Evolutionary conservation across 345 rosid species (phyloP).

Genomic region (Kernera saxatilis): DNA sequence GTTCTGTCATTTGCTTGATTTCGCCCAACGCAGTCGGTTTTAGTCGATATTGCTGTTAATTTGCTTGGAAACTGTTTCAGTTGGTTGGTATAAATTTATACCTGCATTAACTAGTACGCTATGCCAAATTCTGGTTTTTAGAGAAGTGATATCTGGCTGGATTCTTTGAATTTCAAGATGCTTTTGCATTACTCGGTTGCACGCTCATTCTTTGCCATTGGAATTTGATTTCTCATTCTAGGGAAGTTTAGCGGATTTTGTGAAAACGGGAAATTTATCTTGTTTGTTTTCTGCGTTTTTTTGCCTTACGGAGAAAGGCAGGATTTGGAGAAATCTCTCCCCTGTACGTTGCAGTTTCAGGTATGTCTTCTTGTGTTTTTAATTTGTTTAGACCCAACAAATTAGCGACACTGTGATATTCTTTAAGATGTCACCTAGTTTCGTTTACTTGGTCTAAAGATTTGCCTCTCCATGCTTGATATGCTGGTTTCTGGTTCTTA

Average conservation of each 20-base stretch:
- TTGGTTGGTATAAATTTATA: neutral
- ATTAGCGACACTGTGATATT: neutral
- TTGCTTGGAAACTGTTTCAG: neutral
- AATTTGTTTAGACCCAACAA: neutral
- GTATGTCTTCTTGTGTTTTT: constrained; percentile 39
- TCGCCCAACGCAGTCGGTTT: neutral
- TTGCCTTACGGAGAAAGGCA: constrained; percentile 71
- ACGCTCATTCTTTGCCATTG: constrained; percentile 16
- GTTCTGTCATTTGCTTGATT: neutral
- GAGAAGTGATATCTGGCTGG: neutral
- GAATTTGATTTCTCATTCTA: constrained; percentile 24
- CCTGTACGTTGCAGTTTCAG: constrained; percentile 73
- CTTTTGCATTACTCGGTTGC: neutral
- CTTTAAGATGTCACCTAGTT: neutral
- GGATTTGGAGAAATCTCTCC: constrained; percentile 70
- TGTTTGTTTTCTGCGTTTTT: constrained; percentile 46
- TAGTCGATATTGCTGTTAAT: neutral
- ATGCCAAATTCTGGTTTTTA: neutral
- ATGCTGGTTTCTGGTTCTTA: neutral
- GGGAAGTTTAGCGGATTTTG: constrained; percentile 28
- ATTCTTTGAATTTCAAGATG: neutral
- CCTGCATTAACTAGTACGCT: neutral
- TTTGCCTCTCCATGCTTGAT: neutral
- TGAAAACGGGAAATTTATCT: constrained; percentile 13
- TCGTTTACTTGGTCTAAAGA: neutral